Evolutionary conservation across 257 asterid species (phyloP).

Genomic region (Jaltomata sinuosa): DNA sequence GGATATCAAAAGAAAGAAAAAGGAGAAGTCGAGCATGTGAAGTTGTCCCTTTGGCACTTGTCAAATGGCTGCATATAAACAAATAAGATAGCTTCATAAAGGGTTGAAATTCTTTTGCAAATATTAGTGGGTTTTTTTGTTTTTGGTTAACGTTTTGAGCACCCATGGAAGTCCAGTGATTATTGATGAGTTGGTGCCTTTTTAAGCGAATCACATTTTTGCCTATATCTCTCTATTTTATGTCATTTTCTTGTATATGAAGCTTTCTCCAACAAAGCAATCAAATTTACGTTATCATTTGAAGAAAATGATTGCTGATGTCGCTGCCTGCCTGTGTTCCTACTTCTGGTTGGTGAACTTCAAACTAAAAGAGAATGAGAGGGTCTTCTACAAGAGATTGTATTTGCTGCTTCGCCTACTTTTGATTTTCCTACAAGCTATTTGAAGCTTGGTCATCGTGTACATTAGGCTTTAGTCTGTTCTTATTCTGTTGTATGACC

Average conservation of each 20-base stretch:
- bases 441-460: neutral
- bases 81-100: neutral
- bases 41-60: neutral
- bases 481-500: constrained; percentile 1
- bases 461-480: neutral
- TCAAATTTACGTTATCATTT: neutral
- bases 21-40: neutral
- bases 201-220: neutral
- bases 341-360: neutral
- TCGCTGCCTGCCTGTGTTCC: neutral
- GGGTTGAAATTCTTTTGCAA: neutral
- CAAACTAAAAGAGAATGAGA: neutral
- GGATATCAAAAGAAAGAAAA: neutral
- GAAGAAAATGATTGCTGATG: neutral
- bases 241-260: neutral
- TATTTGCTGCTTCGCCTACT: neutral
- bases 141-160: neutral
- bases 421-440: neutral
- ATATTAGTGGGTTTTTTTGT: neutral
- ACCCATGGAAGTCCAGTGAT: neutral
- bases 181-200: neutral
- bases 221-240: neutral
- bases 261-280: neutral
- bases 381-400: neutral
- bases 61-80: neutral